These are phyloP conservation scores for Isatis tinctoria DNA, from an alignment of 345 rosid genomes.

Conservation along the genomic window DNA sequence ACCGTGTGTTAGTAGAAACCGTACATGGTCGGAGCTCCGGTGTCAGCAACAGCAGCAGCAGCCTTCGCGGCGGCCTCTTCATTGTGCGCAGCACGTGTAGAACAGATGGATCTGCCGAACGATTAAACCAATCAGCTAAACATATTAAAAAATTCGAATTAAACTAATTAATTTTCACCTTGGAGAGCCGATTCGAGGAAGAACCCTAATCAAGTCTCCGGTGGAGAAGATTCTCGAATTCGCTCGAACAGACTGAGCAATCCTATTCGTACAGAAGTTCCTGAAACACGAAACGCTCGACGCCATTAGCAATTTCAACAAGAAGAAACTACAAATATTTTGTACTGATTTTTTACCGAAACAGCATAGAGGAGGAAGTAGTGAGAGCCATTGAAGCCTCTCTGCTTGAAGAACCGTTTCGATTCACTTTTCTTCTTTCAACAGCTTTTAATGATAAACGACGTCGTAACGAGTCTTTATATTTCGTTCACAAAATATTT, in stretches of 20 bases:
- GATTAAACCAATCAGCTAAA: slow-evolving; percentile 9
- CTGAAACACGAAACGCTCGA: slow-evolving; percentile 36
- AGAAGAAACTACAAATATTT: too few relatives aligned
- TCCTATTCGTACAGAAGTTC: slow-evolving; percentile 26
- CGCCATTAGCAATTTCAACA: background rate
- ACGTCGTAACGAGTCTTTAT: background rate
- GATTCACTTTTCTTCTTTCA: background rate
- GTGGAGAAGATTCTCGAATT: slow-evolving; percentile 19
- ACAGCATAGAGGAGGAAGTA: slow-evolving; percentile 44
- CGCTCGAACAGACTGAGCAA: slow-evolving; percentile 27
- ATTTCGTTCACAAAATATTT: slow-evolving; percentile 17
- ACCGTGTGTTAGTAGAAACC: slow-evolving; percentile 27
- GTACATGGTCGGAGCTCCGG: slow-evolving; percentile 88
- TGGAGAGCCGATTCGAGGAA: slow-evolving; percentile 33
- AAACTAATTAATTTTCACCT: slow-evolving; percentile 31
- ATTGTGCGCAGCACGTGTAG: slow-evolving; percentile 47
- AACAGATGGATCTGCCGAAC: slow-evolving; percentile 42
- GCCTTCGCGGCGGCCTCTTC: slow-evolving; percentile 82
- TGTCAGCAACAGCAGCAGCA: slow-evolving; percentile 58
- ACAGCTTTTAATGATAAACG: background rate
- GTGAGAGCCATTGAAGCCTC: slow-evolving; percentile 42
- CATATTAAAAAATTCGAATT: background rate
- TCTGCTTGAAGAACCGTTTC: slow-evolving; percentile 9
- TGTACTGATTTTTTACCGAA: slow-evolving; percentile 33
- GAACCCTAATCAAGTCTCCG: slow-evolving; percentile 24